Base-by-base conservation (phyloP, 441 rosid species). In the Aquilaria agallochum region DNA sequence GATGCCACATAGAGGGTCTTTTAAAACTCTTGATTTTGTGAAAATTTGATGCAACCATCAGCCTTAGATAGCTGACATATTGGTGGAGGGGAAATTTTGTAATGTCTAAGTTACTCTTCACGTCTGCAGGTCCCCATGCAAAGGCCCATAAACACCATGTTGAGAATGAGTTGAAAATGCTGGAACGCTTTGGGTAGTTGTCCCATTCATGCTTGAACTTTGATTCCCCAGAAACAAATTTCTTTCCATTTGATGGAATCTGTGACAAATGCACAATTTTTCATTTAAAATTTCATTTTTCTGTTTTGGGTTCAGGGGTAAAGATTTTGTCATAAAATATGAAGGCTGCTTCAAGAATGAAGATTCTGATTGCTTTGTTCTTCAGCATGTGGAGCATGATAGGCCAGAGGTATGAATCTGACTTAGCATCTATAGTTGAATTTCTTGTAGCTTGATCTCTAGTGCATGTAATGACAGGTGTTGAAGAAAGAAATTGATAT, bases 361-460 rank as follows among this genome's bases (percentile, higher is more conserved):
- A 62, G 75, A 76, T 71, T 83, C 89, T 11, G 96, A 84, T 56
- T 92, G 99, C 80, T 87, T 95, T 65, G 88, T 95, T 59, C 82
- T 95, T 63, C 92, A 90, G 78, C 90, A 90, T 72, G 89, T 90
- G 66, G 82, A 90, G 56, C 97, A 95, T 83, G 97, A 95, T 64
- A 88, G 95, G 68, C 98, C 97, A 9, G 99, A 95, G 89, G 90
- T 79, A 79, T 68, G 49, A 55, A 47, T 56, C 45, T 20, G 32
- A 64, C 56, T 33, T 30, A 50, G 12, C 47, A 27, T 13, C 10
- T 55, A 32, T 45, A 14, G 11, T 31, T 67, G 63, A 50, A 53
- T 66, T 42, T 42, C 47, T 58, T 44, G 59, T 60, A 59, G 30
- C 58, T 62, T 76, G 63, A 65, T 64, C 20, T 36, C 1, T 50